Conservation (phyloP, 1,139 yeast species). For the Spencermartinsiella ligniputridi region DNA sequence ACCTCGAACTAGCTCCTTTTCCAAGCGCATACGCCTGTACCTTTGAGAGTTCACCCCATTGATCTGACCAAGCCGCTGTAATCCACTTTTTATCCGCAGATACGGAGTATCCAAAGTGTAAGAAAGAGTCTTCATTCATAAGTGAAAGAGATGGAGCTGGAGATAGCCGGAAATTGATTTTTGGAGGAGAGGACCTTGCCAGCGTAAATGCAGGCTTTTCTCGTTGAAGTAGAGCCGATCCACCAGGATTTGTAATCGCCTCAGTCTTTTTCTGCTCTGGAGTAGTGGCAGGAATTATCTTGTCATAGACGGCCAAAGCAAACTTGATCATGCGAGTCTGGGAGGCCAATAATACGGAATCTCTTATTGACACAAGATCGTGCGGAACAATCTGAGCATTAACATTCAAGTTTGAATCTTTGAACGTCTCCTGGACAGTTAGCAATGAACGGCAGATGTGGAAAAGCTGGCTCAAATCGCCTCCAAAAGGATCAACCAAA, state of each 20-base stretch:
- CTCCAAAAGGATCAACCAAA: neutral
- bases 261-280: neutral
- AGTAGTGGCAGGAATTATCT: slow-evolving; percentile 20
- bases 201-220: slow-evolving; percentile 32
- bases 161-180: slow-evolving; percentile 50
- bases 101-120: slow-evolving; percentile 82
- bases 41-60: slow-evolving; percentile 60
- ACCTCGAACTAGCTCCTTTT: slow-evolving; percentile 23
- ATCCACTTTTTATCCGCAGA: slow-evolving; percentile 82
- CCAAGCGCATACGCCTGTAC: slow-evolving; percentile 50
- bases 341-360: slow-evolving; percentile 47
- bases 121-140: slow-evolving; percentile 62
- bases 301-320: slow-evolving; percentile 62
- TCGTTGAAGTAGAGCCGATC: neutral
- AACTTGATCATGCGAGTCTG: slow-evolving; percentile 45
- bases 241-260: neutral
- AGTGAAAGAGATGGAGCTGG: slow-evolving; percentile 37
- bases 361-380: slow-evolving; percentile 19
- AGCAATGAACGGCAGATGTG: neutral
- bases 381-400: slow-evolving; percentile 9
- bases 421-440: neutral
- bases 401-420: neutral
- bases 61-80: slow-evolving; percentile 87
- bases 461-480: neutral
- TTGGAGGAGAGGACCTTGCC: slow-evolving; percentile 35